Percentiles rank a stretch among this genome's conserved stretches.
Conservation (phyloP, 1,284 basidiomycete species). For the Phellopilus nigrolimitatus region DNA sequence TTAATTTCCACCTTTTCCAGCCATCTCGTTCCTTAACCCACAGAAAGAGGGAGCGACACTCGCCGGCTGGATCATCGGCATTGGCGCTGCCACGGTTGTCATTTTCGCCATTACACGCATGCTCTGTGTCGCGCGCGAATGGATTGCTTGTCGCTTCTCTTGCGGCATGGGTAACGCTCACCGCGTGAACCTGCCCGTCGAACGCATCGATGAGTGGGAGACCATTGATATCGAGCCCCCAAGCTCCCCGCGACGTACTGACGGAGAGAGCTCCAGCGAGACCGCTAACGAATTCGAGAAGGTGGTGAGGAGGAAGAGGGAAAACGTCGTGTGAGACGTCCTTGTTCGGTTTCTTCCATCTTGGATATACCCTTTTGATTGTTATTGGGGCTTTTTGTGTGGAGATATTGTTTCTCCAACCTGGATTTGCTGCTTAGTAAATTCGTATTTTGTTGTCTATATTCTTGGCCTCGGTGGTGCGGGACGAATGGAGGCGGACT, state of each 20-base stretch:
- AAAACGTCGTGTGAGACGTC: not conserved
- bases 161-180: not conserved
- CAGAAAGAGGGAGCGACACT: constrained; percentile 30
- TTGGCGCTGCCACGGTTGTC: constrained; percentile 40
- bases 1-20: constrained; percentile 27
- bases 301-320: not conserved
- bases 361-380: too few species aligned
- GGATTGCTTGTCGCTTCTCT: constrained; percentile 4
- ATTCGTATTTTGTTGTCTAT: too few species aligned
- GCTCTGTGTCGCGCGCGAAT: constrained; percentile 16
- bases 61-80: constrained; percentile 52
- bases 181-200: not conserved
- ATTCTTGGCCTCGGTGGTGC: too few species aligned
- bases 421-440: too few species aligned
- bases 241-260: not conserved
- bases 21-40: constrained; percentile 46
- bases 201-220: constrained; percentile 18
- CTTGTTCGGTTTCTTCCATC: not conserved
- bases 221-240: constrained; percentile 9
- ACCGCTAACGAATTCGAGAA: not conserved
- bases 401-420: too few species aligned
- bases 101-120: constrained; percentile 36
- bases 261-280: not conserved
- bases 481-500: too few species aligned
- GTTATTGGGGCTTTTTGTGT: too few species aligned